Base-by-base conservation (phyloP, 2,329 filamentous ascomycete species). In the Penicillium sp. region DNA sequence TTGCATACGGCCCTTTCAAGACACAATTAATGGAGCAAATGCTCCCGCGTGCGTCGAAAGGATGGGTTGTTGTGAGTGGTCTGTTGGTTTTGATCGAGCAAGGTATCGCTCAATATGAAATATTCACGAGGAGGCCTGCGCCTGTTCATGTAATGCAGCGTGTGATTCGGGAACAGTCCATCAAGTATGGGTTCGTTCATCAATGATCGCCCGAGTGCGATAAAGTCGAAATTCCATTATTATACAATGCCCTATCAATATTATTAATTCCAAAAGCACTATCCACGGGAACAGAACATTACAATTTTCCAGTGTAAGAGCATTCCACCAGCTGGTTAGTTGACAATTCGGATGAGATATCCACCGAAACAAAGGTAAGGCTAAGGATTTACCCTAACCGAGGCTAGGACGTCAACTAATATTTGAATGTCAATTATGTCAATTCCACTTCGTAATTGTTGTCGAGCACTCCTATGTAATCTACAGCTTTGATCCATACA, bases 31-130 rank as follows among this genome's bases (percentile, higher is more conserved):
- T 59, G 55, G 42, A 50, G 10, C 51, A 56, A 30, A 56, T 62
- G 36, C 27, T 47, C 5, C 34, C 41, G 2, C 48, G 51, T 13
- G 30, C 44, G 33, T 48, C 44, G 5, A 46, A 49, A 27, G 62
- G 62, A 6, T 66, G 63, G 63, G 51, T 61, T 1, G 46, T 65
- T 7, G 60, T 64, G 4, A 60, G 62, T 54, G 62, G 62, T 5
- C 32, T 61, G 12, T 49, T 44, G 9, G 52, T 65, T 5, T 30
- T 66, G 8, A 15, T 62, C 18, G 58, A 64, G 34, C 63, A 66
- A 36, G 62, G 59, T 13, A 54, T 64, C 43, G 58, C 57, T 8
- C 63, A 66, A 32, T 65, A 58, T 32, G 60, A 66, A 37, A 42
- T 66, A 2, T 62, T 66, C 32, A 66, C 61, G 1, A 44, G 50